These are phyloP conservation scores for Alternaria atra DNA, from an alignment of 2,329 filamentous ascomycete genomes.

Conservation along the genomic window DNA sequence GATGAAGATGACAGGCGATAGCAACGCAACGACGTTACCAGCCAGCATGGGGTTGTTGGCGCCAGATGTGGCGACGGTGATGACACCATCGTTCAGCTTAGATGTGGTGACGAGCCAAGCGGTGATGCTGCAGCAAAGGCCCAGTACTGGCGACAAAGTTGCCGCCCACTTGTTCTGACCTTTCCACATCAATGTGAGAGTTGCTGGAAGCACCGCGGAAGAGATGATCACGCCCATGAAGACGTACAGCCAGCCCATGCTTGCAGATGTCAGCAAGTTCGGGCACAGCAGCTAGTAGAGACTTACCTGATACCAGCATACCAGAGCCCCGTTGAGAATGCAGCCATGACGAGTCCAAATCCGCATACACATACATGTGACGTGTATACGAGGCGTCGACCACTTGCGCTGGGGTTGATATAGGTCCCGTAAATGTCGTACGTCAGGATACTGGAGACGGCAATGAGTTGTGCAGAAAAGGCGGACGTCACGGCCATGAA, in stretches of 20 bases:
- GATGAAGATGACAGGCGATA: conserved; percentile 77
- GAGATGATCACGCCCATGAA: conserved; percentile 94
- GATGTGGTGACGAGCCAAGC: conserved; percentile 50
- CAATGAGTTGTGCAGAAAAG: conserved; percentile 58
- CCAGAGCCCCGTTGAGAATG: conserved; percentile 75
- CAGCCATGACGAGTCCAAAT: conserved; percentile 82
- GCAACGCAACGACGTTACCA: conserved; percentile 82
- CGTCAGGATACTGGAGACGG: conserved; percentile 85
- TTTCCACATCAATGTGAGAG: conserved; percentile 81
- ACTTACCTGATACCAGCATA: conserved; percentile 42
- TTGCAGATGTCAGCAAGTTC: conserved; percentile 1
- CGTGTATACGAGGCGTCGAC: conserved; percentile 79
- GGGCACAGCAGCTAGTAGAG: background rate
- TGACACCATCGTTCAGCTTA: conserved; percentile 46
- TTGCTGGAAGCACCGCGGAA: conserved; percentile 81
- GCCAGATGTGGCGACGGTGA: conserved; percentile 61
- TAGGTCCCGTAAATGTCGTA: conserved; percentile 89
- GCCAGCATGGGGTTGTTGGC: conserved; percentile 83
- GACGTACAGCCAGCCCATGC: conserved; percentile 86
- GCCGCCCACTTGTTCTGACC: conserved; percentile 81
- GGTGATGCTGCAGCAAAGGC: conserved; percentile 72
- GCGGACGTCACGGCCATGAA: conserved; percentile 60
- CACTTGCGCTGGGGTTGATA: conserved; percentile 78
- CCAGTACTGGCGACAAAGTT: conserved; percentile 71
- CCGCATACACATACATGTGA: conserved; percentile 76